Evolutionary conservation across 208 protist species (phyloP).

Genomic region (Polymyxa betae): DNA sequence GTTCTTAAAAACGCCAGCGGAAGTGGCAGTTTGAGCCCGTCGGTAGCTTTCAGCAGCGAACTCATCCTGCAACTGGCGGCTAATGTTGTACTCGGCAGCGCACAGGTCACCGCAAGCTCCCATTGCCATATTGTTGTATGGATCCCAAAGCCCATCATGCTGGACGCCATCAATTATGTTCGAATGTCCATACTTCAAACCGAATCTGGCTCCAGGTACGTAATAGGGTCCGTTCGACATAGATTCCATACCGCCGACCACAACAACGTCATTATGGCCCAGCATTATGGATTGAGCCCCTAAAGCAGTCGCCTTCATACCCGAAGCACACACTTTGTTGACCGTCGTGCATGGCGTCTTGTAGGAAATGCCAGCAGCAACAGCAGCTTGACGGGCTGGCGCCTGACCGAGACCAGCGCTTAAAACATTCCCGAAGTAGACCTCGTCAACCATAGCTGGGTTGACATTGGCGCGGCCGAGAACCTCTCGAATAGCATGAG

Average conservation of each 20-base stretch:
- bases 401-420: slow-evolving; percentile 65
- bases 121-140: slow-evolving; percentile 78
- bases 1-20: slow-evolving; percentile 81
- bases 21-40: slow-evolving; percentile 72
- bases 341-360: slow-evolving; percentile 64
- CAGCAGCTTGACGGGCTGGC: slow-evolving; percentile 66
- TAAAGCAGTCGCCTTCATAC: slow-evolving; percentile 68
- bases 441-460: slow-evolving; percentile 57
- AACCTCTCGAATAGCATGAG: slow-evolving; percentile 57
- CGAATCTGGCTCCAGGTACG: slow-evolving; percentile 57
- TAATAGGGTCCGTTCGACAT: slow-evolving; percentile 83
- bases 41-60: slow-evolving; percentile 86
- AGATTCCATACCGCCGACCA: slow-evolving; percentile 74
- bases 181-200: slow-evolving; percentile 21
- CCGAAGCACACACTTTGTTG: slow-evolving; percentile 71
- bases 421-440: slow-evolving; percentile 69
- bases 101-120: slow-evolving; percentile 81
- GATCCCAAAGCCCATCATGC: slow-evolving; percentile 81
- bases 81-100: slow-evolving; percentile 82
- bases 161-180: slow-evolving; percentile 74
- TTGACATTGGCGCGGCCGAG: slow-evolving; percentile 53
- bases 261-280: slow-evolving; percentile 58
- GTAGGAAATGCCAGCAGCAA: slow-evolving; percentile 62
- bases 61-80: slow-evolving; percentile 84
- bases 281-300: slow-evolving; percentile 61